Evolutionary conservation across 306 rosid genomes (phyloP).

Genomic region (Fagus sylvatica): DNA sequence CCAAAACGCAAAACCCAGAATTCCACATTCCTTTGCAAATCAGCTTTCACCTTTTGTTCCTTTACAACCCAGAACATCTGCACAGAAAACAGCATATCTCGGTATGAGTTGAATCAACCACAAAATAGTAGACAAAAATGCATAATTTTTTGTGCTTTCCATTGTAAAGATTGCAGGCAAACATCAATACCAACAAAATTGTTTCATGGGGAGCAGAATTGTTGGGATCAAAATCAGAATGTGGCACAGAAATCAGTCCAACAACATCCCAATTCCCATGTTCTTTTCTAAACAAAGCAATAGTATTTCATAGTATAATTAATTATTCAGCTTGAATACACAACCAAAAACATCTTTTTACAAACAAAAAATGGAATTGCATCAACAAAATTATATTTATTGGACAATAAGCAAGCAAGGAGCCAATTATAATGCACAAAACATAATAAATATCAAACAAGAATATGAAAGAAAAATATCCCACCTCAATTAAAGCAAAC

Average conservation of each 20-base stretch:
- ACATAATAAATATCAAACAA: constrained; percentile 6
- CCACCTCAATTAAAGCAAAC: constrained; percentile 19
- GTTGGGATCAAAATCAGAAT: constrained; percentile 10
- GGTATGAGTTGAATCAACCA: constrained; percentile 32
- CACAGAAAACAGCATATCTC: constrained; percentile 32
- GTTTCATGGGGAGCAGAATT: constrained; percentile 9
- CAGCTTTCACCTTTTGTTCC: constrained; percentile 27
- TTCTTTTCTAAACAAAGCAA: constrained; percentile 6
- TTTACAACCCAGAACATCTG: constrained; percentile 28
- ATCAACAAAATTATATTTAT: neutral
- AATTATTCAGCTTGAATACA: constrained; percentile 13
- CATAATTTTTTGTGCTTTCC: constrained; percentile 26
- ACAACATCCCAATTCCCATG: neutral
- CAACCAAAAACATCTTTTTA: neutral
- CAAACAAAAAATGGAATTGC: neutral
- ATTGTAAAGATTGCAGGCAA: constrained; percentile 26
- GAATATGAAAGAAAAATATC: constrained; percentile 15
- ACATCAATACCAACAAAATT: constrained; percentile 5
- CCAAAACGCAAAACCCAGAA: constrained; percentile 18
- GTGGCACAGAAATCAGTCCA: constrained; percentile 28
- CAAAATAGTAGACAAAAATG: constrained; percentile 33
- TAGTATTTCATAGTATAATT: neutral
- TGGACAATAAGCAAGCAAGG: constrained; percentile 12
- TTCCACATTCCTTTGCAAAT: constrained; percentile 41
- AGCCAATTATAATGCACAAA: neutral